Evolutionary conservation across 2,329 filamentous ascomycete genomes (phyloP).

Genomic region (Shiraia sp.): DNA sequence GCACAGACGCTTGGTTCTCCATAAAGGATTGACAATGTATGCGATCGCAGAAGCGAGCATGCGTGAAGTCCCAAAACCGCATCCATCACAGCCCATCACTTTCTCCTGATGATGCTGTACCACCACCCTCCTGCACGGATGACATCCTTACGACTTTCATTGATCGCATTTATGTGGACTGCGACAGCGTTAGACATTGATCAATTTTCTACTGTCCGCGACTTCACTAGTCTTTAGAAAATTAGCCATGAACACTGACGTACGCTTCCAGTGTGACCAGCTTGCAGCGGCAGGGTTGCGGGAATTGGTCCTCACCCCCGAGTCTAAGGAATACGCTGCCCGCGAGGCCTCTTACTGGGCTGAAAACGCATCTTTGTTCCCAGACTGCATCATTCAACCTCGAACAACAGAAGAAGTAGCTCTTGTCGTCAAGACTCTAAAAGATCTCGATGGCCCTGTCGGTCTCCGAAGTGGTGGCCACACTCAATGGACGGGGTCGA

Average conservation of each 20-base stretch:
- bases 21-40: too few species aligned
- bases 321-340: conserved; percentile 7
- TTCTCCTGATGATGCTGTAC: too few species aligned
- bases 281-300: not conserved
- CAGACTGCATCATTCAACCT: conserved; percentile 28
- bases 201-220: too few species aligned
- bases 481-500: conserved; percentile 26
- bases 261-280: conserved; percentile 3
- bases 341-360: conserved; percentile 14
- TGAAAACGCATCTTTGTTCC: conserved; percentile 16
- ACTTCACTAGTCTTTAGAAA: too few species aligned
- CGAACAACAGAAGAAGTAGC: conserved; percentile 20
- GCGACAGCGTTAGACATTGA: too few species aligned
- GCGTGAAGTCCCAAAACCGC: too few species aligned
- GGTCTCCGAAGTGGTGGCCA: conserved; percentile 29
- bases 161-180: too few species aligned
- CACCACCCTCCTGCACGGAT: too few species aligned
- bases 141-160: too few species aligned
- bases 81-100: too few species aligned
- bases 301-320: conserved; percentile 6
- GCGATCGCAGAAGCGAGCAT: too few species aligned
- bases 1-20: too few species aligned
- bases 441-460: conserved; percentile 11
- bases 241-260: conserved; percentile 4
- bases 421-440: conserved; percentile 13